Evolutionary conservation across 345 rosid species (phyloP).

Genomic region (Linum usitatissimum): DNA sequence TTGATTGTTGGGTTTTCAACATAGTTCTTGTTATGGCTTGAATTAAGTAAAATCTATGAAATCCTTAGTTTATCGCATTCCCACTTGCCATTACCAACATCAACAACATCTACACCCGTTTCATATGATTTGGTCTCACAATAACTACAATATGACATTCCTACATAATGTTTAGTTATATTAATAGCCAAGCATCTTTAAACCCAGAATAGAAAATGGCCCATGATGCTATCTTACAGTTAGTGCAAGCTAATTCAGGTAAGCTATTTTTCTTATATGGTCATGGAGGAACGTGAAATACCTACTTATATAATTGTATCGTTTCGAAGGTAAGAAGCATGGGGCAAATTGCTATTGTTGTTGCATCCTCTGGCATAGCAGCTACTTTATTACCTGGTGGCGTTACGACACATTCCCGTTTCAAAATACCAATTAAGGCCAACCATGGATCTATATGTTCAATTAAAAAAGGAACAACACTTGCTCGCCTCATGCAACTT

Average conservation of each 20-base stretch:
- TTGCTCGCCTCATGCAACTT: neutral
- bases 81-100: no score
- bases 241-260: no score
- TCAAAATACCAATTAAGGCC: neutral
- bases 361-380: neutral
- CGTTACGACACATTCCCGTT: neutral
- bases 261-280: neutral
- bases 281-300: neutral
- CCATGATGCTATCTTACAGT: no score
- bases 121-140: neutral
- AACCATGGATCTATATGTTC: neutral
- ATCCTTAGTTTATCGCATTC: no score
- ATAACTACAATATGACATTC: neutral
- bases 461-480: neutral
- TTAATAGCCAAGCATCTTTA: neutral
- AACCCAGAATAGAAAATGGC: neutral
- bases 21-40: no score
- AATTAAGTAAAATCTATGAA: no score
- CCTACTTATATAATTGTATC: neutral
- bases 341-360: neutral
- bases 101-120: no score
- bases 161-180: neutral
- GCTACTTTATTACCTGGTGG: neutral
- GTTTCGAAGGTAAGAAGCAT: neutral
- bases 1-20: no score